Percentiles rank a stretch among this genome's conserved stretches.
These are phyloP conservation scores for Pyrenochaeta sp. DNA, from an alignment of 2,329 filamentous ascomycete species.

Conservation along the genomic window DNA sequence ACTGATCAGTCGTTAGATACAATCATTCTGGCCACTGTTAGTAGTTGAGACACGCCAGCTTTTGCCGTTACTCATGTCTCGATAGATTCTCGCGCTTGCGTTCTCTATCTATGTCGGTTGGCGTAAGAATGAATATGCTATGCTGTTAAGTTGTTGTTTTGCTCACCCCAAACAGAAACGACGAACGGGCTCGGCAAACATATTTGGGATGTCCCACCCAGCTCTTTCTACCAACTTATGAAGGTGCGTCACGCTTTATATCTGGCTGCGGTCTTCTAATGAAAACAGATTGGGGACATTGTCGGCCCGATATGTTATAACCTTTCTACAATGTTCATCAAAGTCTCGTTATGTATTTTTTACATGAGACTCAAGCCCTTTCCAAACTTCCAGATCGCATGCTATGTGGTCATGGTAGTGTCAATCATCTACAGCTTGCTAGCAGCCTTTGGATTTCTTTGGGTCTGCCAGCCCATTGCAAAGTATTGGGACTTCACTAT, in stretches of 20 bases:
- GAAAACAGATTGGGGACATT: slow-evolving; percentile 19
- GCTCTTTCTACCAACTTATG: slow-evolving; percentile 19
- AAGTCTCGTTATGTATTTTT: slow-evolving; percentile 20
- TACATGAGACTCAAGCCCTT: slow-evolving; percentile 21
- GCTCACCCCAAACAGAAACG: slow-evolving; percentile 15
- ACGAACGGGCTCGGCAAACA: slow-evolving; percentile 23
- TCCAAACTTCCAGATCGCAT: slow-evolving; percentile 6
- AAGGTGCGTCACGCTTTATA: slow-evolving; percentile 10
- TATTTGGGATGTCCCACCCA: slow-evolving; percentile 17
- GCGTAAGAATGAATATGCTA: slow-evolving; percentile 5
- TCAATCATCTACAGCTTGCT: slow-evolving; percentile 19
- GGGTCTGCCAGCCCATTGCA: slow-evolving; percentile 22
- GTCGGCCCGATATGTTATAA: slow-evolving; percentile 23
- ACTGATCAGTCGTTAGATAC: slow-evolving; percentile 10
- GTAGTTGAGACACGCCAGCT: not conserved
- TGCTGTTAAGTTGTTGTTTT: not conserved
- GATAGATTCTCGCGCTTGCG: slow-evolving; percentile 13
- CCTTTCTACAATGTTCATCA: slow-evolving; percentile 18
- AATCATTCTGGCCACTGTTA: slow-evolving; percentile 16
- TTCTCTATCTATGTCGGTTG: slow-evolving; percentile 18
- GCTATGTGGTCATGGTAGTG: slow-evolving; percentile 16
- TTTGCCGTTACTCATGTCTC: not conserved
- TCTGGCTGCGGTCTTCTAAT: too few species aligned
- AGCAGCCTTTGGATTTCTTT: slow-evolving; percentile 20
- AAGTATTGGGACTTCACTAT: slow-evolving; percentile 27